Percentiles rank a stretch among this genome's conserved stretches.
Evolutionary conservation across 2,329 filamentous ascomycete genomes (phyloP).

Genomic region (Aspergillus transmontanensis): DNA sequence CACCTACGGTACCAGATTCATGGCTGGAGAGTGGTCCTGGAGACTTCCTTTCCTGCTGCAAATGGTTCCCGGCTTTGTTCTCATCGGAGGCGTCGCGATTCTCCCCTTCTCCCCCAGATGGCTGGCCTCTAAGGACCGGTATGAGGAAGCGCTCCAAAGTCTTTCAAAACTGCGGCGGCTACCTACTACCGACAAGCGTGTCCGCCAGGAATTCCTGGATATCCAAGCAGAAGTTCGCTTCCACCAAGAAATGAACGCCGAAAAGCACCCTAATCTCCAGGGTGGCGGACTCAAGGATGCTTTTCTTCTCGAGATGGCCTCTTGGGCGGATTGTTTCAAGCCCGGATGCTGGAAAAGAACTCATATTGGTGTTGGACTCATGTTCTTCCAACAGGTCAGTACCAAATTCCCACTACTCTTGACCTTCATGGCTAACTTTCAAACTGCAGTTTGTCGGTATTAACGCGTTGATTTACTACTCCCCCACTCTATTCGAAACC

Average conservation of each 20-base stretch:
- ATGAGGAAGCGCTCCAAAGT: constrained; percentile 53
- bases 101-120: constrained; percentile 61
- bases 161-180: constrained; percentile 54
- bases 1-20: constrained; percentile 48
- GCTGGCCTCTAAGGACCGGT: constrained; percentile 50
- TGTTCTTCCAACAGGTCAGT: constrained; percentile 59
- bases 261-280: constrained; percentile 43
- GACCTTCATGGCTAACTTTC: not conserved
- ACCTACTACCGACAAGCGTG: constrained; percentile 50
- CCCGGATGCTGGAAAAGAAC: constrained; percentile 54
- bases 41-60: constrained; percentile 53
- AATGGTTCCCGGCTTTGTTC: constrained; percentile 44
- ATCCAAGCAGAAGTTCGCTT: constrained; percentile 58
- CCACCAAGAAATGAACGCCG: constrained; percentile 48
- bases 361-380: constrained; percentile 54
- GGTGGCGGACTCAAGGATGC: constrained; percentile 35
- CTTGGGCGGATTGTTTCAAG: constrained; percentile 55
- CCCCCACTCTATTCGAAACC: constrained; percentile 60
- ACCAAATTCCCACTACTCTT: not conserved
- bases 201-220: constrained; percentile 54
- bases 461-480: constrained; percentile 63
- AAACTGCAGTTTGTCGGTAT: constrained; percentile 49
- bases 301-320: constrained; percentile 51
- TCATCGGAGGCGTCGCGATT: constrained; percentile 42
- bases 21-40: constrained; percentile 51